Base-by-base conservation (phyloP, 371 early-diverging fungal species). In the Lichtheimia hyalospora region DNA sequence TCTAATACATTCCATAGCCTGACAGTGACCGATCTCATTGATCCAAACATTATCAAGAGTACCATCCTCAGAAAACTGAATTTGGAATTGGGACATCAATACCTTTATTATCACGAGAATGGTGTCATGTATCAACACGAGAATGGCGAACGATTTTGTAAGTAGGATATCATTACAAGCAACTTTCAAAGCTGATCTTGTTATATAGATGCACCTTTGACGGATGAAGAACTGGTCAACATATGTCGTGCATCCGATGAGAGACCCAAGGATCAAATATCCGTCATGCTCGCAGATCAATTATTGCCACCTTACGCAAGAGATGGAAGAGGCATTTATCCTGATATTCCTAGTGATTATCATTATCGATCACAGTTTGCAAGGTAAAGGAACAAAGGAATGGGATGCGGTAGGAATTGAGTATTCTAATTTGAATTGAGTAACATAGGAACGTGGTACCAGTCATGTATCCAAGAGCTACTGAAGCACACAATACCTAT, bases 191-290 rank as follows among this genome's bases (percentile, higher is more conserved):
- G 7, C 41, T 16, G 28, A 23, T 16, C 21, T 5, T 28, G 18
- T 54, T 20, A 20, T 18, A 23, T 25, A 75, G 75, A 73, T 59
- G 52, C 59, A 6, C 67, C 74, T 23, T 62, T 79, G 44, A 49
- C 61, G 3, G 73, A 75, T 28, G 66, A 63, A 15, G 70, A 75
- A 39, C 54, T 79, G 41, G 65, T 75, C 13, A 65, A 68, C 53
- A 61, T 79, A 20, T 79, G 79, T 53, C 71, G 71, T 49, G 71
- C 59, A 42, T 73, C 79, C 51, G 79, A 79, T 46, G 69, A 75
- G 49, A 66, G 66, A 20, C 62, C 74, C 12, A 71, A 67, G 24
- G 64, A 75, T 46, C 69, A 69, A 21, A 73, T 79, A 24, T 50
- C 74, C 49, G 75, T 79, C 5, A 69, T 71, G 40, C 68, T 68